Percentiles rank a stretch among this genome's conserved stretches.
Evolutionary conservation across 345 rosid genomes (phyloP).

Genomic region (Populus davidiana): DNA sequence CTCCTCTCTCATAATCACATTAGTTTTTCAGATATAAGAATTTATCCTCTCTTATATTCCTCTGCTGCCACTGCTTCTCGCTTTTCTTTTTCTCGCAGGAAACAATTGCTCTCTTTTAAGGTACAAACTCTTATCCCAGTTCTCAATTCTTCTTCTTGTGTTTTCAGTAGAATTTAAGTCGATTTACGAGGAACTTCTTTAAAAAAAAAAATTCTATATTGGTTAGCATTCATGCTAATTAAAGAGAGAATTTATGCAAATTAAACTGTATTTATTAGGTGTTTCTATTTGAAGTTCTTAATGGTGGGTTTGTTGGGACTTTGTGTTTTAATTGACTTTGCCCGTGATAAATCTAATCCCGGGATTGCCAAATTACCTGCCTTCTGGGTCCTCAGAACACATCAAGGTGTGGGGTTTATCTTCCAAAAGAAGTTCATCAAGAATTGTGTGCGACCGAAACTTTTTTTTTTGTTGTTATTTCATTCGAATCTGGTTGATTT

Average conservation of each 20-base stretch:
- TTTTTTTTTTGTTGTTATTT: too few species aligned
- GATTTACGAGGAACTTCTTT: too few species aligned
- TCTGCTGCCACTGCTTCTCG: conserved; percentile 25
- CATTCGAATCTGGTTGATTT: conserved; percentile 2
- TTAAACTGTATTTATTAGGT: too few species aligned
- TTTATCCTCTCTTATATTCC: conserved; percentile 27
- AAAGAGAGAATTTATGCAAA: too few species aligned
- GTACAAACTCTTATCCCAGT: conserved; percentile 19
- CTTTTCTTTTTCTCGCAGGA: conserved; percentile 28
- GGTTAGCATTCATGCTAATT: too few species aligned
- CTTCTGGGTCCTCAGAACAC: background rate
- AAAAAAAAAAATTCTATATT: too few species aligned
- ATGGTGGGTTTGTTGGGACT: too few species aligned
- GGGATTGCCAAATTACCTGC: background rate
- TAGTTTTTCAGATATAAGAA: conserved; percentile 17
- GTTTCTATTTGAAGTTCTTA: too few species aligned
- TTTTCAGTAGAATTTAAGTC: background rate
- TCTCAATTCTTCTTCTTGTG: background rate
- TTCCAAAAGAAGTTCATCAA: too few species aligned
- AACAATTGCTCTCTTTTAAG: conserved; percentile 44
- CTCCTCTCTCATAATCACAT: conserved; percentile 19
- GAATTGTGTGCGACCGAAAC: too few species aligned
- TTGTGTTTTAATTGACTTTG: too few species aligned
- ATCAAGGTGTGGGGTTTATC: background rate
- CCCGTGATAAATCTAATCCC: too few species aligned